A percentile compares a stretch with the other conserved stretches of the same genome.
phyloP scores from a whole-genome alignment of 2,329 filamentous ascomycete species.

The Pseudohalonectria lignicola region DNA sequence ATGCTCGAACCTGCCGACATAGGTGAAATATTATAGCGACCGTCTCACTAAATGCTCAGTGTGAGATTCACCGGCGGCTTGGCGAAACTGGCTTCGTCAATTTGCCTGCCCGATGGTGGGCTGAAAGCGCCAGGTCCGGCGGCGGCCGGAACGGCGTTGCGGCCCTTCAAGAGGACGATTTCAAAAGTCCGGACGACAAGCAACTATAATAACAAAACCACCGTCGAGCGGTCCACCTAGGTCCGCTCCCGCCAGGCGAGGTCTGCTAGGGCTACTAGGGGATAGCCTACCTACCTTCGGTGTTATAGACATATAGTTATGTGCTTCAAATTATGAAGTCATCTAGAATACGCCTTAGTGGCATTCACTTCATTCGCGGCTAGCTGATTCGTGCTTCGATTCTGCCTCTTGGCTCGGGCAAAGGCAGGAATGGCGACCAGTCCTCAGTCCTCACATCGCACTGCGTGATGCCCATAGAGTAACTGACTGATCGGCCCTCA shows the following conservation, averaged over 20 bases:
- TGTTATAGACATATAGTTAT: not conserved
- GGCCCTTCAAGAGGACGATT: not conserved
- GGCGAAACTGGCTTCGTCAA: too few species aligned
- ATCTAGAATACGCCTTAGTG: not conserved
- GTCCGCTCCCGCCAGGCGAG: too few species aligned
- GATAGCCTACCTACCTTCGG: not conserved
- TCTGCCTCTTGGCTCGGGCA: too few species aligned
- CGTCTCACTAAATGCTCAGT: not conserved
- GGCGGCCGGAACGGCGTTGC: too few species aligned
- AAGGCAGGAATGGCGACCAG: too few species aligned
- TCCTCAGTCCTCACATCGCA: too few species aligned
- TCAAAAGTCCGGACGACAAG: not conserved
- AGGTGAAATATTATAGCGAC: not conserved
- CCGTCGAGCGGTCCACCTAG: too few species aligned
- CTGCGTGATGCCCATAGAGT: too few species aligned
- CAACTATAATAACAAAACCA: not conserved
- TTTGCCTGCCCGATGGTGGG: too few species aligned
- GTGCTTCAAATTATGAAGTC: not conserved
- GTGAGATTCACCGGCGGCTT: not conserved
- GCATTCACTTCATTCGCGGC: not conserved
- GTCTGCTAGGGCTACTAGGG: not conserved
- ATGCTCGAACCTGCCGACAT: too few species aligned
- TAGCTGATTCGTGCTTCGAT: not conserved
- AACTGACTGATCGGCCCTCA: too few species aligned
- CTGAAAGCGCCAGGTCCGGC: not conserved